Evolutionary conservation across 139 green algal species (phyloP).

Genomic region (Chlorella sorokiniana): DNA sequence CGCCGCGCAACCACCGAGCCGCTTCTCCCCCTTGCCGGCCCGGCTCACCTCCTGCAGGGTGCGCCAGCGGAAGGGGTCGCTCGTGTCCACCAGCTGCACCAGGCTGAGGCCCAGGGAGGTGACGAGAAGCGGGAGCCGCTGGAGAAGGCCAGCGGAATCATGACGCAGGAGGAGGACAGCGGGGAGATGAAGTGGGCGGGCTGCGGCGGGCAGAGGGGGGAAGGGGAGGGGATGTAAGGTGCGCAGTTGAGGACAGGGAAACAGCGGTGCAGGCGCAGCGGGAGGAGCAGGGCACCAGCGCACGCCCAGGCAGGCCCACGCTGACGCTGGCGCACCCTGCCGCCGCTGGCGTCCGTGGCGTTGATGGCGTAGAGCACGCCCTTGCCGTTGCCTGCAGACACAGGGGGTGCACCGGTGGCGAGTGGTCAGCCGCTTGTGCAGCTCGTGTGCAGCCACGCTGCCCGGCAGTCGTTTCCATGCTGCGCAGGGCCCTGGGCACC

Average conservation of each 20-base stretch:
- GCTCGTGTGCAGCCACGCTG: background rate
- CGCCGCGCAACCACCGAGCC: too few relatives aligned
- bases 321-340: background rate
- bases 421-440: background rate
- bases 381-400: constrained; percentile 10
- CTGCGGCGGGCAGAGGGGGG: background rate
- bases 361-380: background rate
- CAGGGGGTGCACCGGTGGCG: background rate
- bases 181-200: background rate
- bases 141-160: constrained; percentile 10
- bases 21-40: too few relatives aligned
- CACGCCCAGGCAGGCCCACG: background rate
- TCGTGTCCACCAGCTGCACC: constrained; percentile 19
- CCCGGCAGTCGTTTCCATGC: background rate
- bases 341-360: background rate
- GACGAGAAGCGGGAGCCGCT: background rate
- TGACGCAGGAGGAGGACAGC: background rate
- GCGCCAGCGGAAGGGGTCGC: background rate
- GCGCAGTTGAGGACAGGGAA: background rate
- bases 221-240: background rate
- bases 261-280: background rate
- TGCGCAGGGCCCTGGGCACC: too few relatives aligned
- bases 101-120: background rate
- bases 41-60: constrained; percentile 16
- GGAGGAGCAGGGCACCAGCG: background rate